Evolutionary conservation across 2,329 filamentous ascomycete genomes (phyloP), one percentile per base, ranked within the genome.

Genomic region (Pyrenophora graminea): DNA sequence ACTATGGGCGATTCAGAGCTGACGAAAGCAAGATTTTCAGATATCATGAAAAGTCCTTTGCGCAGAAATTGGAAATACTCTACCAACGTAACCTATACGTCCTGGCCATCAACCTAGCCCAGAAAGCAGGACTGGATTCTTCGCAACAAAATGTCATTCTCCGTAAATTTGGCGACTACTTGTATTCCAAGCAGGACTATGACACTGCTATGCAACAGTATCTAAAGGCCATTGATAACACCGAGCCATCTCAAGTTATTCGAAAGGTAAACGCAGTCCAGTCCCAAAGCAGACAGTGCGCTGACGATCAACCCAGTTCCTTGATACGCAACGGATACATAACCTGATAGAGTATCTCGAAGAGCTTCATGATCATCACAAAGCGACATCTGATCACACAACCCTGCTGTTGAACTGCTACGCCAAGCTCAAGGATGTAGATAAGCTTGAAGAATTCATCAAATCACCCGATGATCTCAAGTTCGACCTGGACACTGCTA

Each of bases 151-250:
- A 95, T 64, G 80, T 89, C 51, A 99, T 99, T 51, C 95, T 93
- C 68, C 86, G 93, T 51, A 92, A 88, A 69, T 97, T 96, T 72
- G 94, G 93, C 10, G 94, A 99, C 70, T 90, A 93, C 66, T 76
- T 97, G 3, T 97, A 99, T 66, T 90, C 95, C 59, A 96, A 96
- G 67, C 91, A 89, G 4, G 92, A 97, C 68, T 99, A 93, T 67
- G 94, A 99, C 68, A 94, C 90, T 6, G 92, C 95, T n/a, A 99
- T 99, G 95, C 88, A 95, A 64, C 94, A 97, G 72, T 99, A 99
- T 69, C 85, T 99, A 56, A 89, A 91, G 62, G 93, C 95, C 0
- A 97, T 99, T 53, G 92, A 97, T 68, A 94, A 90, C 52, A 97
- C 93, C 0, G 93, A 97, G 66, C 93, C 93, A 6, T 97, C 93